Evolutionary conservation across 768 basidiomycete genomes (phyloP).

Genomic region (Scleroderma bovista): DNA sequence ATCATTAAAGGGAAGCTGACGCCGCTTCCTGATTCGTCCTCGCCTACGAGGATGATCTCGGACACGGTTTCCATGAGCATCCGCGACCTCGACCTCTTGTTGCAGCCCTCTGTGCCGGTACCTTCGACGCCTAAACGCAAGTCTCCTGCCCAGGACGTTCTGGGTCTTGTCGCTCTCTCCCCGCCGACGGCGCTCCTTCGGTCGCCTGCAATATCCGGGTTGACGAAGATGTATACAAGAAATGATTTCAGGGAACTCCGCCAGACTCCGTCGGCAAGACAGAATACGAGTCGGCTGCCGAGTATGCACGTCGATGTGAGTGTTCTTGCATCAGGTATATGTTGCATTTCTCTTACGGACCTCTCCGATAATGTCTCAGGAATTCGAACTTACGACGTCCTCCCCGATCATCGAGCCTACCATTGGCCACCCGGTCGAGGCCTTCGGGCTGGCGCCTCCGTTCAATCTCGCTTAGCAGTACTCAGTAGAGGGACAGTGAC

Average conservation of each 20-base stretch:
- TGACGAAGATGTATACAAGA: conserved; percentile 76
- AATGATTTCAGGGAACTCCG: conserved; percentile 81
- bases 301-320: conserved; percentile 78
- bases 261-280: conserved; percentile 58
- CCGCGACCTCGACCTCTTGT: conserved; percentile 40
- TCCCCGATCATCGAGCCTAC: conserved; percentile 28
- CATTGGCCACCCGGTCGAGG: conserved; percentile 11
- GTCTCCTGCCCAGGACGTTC: conserved; percentile 48
- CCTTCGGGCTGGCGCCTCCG: conserved; percentile 26
- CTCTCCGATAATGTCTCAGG: no score
- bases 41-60: conserved; percentile 26
- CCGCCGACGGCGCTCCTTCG: conserved; percentile 66
- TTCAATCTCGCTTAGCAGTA: conserved; percentile 22
- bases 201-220: conserved; percentile 66
- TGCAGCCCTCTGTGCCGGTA: conserved; percentile 31
- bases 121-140: conserved; percentile 51
- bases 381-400: conserved; percentile 13
- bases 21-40: conserved; percentile 18
- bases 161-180: conserved; percentile 61
- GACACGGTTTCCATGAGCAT: conserved; percentile 38
- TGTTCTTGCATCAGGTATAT: conserved; percentile 15
- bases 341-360: no score
- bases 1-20: conserved; percentile 29
- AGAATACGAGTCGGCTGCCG: conserved; percentile 82
- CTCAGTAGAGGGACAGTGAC: no score